phyloP scores from a whole-genome alignment of 345 rosid species.

The Eucalyptus pauciflora region DNA sequence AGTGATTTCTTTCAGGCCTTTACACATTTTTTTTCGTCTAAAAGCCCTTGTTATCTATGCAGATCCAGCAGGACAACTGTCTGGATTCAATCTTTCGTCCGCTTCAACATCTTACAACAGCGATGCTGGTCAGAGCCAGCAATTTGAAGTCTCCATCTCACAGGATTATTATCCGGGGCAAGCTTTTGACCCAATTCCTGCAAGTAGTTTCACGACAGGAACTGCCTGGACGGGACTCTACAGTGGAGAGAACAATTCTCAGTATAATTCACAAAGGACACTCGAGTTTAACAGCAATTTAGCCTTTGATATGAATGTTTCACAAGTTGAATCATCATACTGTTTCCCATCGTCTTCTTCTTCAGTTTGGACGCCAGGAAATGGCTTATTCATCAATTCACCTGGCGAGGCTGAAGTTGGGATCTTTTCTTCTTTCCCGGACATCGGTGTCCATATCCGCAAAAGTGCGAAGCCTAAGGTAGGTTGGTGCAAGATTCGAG shows the following conservation, averaged over 20 bases:
- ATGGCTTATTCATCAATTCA: not conserved
- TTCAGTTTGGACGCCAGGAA: conserved; percentile 14
- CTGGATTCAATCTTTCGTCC: not conserved
- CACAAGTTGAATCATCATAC: conserved; percentile 1
- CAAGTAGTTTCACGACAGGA: conserved; percentile 9
- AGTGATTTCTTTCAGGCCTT: not conserved
- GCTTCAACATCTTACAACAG: not conserved
- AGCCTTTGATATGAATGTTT: not conserved
- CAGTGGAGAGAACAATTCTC: conserved; percentile 5
- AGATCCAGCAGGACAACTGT: not conserved
- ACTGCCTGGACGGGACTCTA: not conserved
- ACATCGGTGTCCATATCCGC: conserved; percentile 1
- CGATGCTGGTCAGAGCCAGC: not conserved
- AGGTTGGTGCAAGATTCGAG: conserved; percentile 67
- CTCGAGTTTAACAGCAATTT: not conserved
- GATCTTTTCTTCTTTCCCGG: not conserved
- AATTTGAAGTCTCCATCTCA: not conserved
- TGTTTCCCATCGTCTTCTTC: not conserved
- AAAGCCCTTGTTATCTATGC: not conserved
- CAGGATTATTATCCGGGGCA: not conserved
- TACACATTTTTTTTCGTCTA: not conserved
- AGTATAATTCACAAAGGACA: not conserved
- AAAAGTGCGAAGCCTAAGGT: conserved; percentile 22
- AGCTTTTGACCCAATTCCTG: not conserved
- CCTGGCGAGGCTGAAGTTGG: not conserved